Conservation (phyloP, 805 yeast species). For the Candida pseudofarinosa region DNA sequence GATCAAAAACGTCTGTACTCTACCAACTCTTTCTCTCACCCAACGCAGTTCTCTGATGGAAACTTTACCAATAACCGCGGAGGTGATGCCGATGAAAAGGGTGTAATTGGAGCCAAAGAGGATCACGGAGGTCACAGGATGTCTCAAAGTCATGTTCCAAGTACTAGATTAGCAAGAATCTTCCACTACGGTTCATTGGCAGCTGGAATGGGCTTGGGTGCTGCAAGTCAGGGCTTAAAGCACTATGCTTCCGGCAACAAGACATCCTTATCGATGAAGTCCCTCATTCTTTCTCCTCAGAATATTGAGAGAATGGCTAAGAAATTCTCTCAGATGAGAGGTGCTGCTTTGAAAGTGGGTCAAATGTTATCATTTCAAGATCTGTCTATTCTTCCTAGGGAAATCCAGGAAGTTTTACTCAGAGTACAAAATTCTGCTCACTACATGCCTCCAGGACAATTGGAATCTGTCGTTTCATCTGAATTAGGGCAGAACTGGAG, state of each 20-base stretch:
- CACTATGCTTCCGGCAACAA: slow-evolving; percentile 55
- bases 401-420: slow-evolving; percentile 73
- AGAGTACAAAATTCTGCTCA: slow-evolving; percentile 92
- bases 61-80: neutral
- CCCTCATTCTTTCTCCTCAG: slow-evolving; percentile 67
- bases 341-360: slow-evolving; percentile 98
- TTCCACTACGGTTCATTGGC: slow-evolving; percentile 93
- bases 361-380: slow-evolving; percentile 96
- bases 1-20: slow-evolving; percentile 10
- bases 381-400: slow-evolving; percentile 75
- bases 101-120: slow-evolving; percentile 16
- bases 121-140: slow-evolving; percentile 38
- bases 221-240: slow-evolving; percentile 70
- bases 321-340: slow-evolving; percentile 90
- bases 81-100: neutral
- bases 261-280: slow-evolving; percentile 45
- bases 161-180: slow-evolving; percentile 79
- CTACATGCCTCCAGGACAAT: slow-evolving; percentile 92
- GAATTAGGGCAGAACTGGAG: slow-evolving; percentile 86
- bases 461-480: slow-evolving; percentile 64
- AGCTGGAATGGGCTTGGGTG: slow-evolving; percentile 84
- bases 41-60: slow-evolving; percentile 3
- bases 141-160: slow-evolving; percentile 73
- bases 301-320: slow-evolving; percentile 86
- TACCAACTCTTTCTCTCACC: slow-evolving; percentile 11